Evolutionary conservation across 2,329 filamentous ascomycete species (phyloP).

Genomic region (Penicillium sp.): DNA sequence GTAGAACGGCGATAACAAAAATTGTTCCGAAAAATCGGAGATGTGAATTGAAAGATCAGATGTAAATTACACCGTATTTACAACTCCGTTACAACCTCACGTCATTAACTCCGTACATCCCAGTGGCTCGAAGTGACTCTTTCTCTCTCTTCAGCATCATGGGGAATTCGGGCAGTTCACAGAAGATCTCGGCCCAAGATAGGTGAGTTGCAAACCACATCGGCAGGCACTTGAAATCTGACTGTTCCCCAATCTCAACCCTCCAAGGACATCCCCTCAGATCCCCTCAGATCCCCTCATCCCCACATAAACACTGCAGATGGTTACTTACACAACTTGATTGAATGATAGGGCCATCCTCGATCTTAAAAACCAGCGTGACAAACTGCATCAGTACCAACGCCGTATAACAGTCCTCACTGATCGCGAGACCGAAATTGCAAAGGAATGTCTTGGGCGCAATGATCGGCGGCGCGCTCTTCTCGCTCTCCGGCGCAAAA

Average conservation of each 20-base stretch:
- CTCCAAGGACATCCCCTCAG: conserved; percentile 8
- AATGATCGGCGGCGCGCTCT: conserved; percentile 81
- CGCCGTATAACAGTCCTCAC: conserved; percentile 84
- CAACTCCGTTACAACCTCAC: conserved; percentile 15
- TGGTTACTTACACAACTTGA: conserved; percentile 7
- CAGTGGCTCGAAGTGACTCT: not conserved
- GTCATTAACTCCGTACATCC: conserved; percentile 13
- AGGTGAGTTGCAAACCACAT: conserved; percentile 60
- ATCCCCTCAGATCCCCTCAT: conserved; percentile 18
- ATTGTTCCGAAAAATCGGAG: conserved; percentile 19
- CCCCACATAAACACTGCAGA: not conserved
- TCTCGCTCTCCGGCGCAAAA: conserved; percentile 87
- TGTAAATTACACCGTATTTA: conserved; percentile 22
- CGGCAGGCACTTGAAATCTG: not conserved
- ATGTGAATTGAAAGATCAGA: conserved; percentile 16
- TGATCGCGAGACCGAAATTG: conserved; percentile 81
- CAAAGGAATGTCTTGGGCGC: conserved; percentile 75
- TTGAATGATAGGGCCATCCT: conserved; percentile 76
- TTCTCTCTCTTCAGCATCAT: conserved; percentile 43
- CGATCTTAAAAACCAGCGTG: conserved; percentile 95
- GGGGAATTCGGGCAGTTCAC: conserved; percentile 65
- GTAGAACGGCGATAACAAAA: conserved; percentile 17
- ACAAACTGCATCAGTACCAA: conserved; percentile 96
- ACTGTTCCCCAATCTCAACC: not conserved
- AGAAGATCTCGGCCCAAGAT: conserved; percentile 77